phyloP scores from a whole-genome alignment of 345 rosid genomes.

The Gossypium australe region DNA sequence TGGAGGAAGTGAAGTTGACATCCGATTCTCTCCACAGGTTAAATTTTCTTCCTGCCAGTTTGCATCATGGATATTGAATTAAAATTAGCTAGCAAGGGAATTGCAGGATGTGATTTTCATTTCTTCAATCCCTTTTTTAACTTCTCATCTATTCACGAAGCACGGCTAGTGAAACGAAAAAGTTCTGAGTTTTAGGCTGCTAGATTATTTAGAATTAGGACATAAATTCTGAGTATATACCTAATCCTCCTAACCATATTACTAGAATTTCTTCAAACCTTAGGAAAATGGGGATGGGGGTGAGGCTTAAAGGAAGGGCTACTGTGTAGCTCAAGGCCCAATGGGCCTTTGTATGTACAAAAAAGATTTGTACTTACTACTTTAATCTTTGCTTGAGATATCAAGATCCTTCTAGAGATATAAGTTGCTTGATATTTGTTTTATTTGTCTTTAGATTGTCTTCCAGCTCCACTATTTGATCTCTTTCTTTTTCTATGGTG shows the following conservation, averaged over 20 bases:
- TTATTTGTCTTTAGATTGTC: background rate
- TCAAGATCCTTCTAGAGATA: background rate
- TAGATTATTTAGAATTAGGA: background rate
- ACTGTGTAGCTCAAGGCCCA: background rate
- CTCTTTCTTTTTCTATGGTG: background rate
- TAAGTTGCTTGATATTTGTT: background rate
- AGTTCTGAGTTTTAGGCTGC: background rate
- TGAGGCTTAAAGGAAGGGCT: background rate
- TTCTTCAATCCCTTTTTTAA: background rate
- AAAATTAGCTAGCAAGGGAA: background rate
- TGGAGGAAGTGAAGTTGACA: slow-evolving; percentile 84
- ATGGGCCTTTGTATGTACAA: background rate
- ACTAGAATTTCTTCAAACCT: background rate
- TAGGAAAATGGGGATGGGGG: background rate
- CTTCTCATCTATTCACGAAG: background rate
- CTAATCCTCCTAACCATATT: background rate
- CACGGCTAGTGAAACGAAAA: background rate
- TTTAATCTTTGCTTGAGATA: background rate
- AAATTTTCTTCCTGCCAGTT: background rate
- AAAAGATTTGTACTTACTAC: background rate
- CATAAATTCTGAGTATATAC: background rate
- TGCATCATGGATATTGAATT: background rate
- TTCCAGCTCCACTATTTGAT: background rate
- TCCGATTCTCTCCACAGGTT: slow-evolving; percentile 81
- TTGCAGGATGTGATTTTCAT: background rate